Evolutionary conservation across 2,329 filamentous ascomycete species (phyloP), one percentile per base, ranked within the genome.

Genomic region (Diaporthe sp.): DNA sequence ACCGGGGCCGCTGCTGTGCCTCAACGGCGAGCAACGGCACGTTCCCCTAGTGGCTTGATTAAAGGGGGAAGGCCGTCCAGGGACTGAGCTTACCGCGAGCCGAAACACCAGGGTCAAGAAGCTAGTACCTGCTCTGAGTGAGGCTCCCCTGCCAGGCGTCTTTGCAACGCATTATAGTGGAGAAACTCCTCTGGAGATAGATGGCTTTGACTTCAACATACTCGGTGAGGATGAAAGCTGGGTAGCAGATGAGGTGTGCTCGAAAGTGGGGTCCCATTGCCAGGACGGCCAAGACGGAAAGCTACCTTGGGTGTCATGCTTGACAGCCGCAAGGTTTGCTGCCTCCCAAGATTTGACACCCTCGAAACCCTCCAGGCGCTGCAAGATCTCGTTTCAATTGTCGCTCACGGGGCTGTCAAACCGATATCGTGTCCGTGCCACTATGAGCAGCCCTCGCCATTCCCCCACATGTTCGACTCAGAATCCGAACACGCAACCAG

Each of bases 31-130:
- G 44, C 44, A n/a, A 51, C 44, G 63, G 44, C 63, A 25, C 30
- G 30, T 66, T 51, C 63, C 61, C 63, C 30, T 66, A 44, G 63
- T 51, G 44, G 22, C 63, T n/a, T 51, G n/a, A 51, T 39, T 22
- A 37, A 66, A 42, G 63, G 63, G 44, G 63, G 13, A 25, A 22
- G 30, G 5, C 42, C 22, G 12, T 37, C 44, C 61, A 51, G 32
- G 61, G 30, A 51, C 27, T 39, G 63, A 37, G 30, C 63, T 44
- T 25, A 51, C 63, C 30, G 30, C 44, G 42, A 30, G 61, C 44
- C 63, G 32, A 51, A 37, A 37, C 63, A 27, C 63, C 32, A 51
- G 44, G 32, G 47, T n/a, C 63, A 66, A 66, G 61, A 37, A 51
- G 13, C 63, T 66, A 66, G 30, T 51, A 17, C 44, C 39, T 35